Base-by-base conservation (phyloP, 2,329 filamentous ascomycete genomes). In the Colletotrichum sp. region DNA sequence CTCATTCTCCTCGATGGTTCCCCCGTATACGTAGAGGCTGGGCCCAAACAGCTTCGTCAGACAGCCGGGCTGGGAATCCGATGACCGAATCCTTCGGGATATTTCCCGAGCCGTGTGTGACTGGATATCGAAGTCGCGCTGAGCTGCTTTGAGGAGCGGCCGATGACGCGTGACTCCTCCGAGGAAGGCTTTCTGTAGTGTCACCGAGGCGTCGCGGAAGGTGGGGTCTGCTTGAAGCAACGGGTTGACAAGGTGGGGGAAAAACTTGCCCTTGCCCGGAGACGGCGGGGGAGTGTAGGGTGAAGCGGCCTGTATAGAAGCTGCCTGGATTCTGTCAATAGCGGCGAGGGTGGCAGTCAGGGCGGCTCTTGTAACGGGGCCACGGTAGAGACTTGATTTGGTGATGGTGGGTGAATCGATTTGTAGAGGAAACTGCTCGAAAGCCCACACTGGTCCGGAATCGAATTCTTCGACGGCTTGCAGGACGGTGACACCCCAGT, bases 361-460 rank as follows among this genome's bases (percentile, higher is more conserved):
- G 26, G 85, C 85, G 18, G 85, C 84, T 55, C 82, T 81, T 2
- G 85, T 86, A 68, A 87, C 81, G 1, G 82, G 78, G 1, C 85
- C 84, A 28, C 85, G 82, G 71, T 87, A 87, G 5, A 87, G 78
- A 30, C 82, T 83, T 1, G 85, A 86, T 70, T 87, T 87, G 34
- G 85, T 87, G 36, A 86, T 76, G 21, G 80, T 79, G 7, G 80
- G 78, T 36, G 85, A 83, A 75, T 87, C 84, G 69, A 87, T 86
- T 78, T 86, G 78, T 71, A 87, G 79, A 8, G 81, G 77, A 76
- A 87, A 87, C 73, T 87, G 85, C 49, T 87, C 85, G 72, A 84
- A 87, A 1, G 85, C 85, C 85, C 86, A 87, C 9, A 87, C 84
- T 1, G 85, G 86, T 8, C 86, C 86, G n/a, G 84, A 84, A 68